phyloP scores from a whole-genome alignment of 805 yeast species.

The Metschnikowia peoriensis region DNA sequence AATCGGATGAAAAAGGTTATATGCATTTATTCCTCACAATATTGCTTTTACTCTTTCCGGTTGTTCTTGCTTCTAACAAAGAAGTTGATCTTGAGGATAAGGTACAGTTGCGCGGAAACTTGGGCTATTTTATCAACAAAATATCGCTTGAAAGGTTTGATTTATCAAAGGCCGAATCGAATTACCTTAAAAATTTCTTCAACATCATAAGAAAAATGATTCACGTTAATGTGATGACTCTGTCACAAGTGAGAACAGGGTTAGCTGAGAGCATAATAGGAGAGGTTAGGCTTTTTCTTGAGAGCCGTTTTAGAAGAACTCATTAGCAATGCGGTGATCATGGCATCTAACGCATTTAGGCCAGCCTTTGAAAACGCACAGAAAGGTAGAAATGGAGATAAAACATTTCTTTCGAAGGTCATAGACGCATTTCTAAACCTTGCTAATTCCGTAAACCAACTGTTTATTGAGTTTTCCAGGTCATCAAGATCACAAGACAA shows the following conservation, averaged over 20 bases:
- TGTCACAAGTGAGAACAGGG: too few relatives aligned
- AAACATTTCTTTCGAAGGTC: neutral
- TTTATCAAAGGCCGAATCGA: too few relatives aligned
- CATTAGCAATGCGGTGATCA: neutral
- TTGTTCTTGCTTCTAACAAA: neutral
- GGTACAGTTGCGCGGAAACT: neutral
- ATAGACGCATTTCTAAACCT: neutral
- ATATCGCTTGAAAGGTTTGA: too few relatives aligned
- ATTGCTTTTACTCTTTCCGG: neutral
- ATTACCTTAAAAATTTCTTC: too few relatives aligned
- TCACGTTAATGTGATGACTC: too few relatives aligned
- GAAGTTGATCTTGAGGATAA: neutral
- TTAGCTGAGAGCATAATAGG: neutral
- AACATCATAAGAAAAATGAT: too few relatives aligned
- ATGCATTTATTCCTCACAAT: neutral
- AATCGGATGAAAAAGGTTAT: neutral
- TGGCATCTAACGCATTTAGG: neutral
- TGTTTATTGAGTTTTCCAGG: neutral
- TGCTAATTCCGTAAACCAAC: neutral
- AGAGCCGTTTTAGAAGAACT: neutral
- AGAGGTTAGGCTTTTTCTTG: neutral
- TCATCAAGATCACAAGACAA: neutral
- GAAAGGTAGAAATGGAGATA: neutral
- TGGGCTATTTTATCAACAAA: neutral
- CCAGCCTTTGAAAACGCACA: neutral